Base-by-base conservation (phyloP, 345 rosid species). In the Draba incana region DNA sequence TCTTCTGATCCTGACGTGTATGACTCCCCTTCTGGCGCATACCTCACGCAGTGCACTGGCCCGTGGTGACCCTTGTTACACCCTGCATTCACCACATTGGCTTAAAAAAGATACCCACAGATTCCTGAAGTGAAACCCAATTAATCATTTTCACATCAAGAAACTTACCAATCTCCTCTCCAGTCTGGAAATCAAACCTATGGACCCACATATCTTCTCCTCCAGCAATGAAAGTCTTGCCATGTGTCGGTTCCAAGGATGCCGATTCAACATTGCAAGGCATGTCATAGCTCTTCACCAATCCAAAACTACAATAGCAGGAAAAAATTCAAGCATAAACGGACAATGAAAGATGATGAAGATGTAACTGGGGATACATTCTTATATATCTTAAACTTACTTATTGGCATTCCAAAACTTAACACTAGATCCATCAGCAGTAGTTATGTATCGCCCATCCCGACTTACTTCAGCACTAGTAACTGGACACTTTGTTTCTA, bases 61-160 rank as follows among this genome's bases (percentile, higher is more conserved):
- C 99, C 99, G 37, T 92, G 99, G 78, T 95, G 99, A 67, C 99
- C 99, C 82, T 95, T 95, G 80, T 95, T 92, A 85, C 98, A 95
- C 41, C 89, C 98, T 94, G 69, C 78, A 78, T 31, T 43, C 74
- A 72, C 70, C 52, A 37, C 62, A 72, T 57, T 72, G 24, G 31
- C 31, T 49, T 64, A 30, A 8, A 38, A 27, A 49, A 20, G 30
- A 49, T 65, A 16, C 35, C 61, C 50, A 77, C 2, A 50, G n/a
- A 39, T 64, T 54, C 57, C 57, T 12, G 27, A 39, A 16, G 30
- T 27, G 3, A 63, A 55, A 42, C 31, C 37, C 13, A 5, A 71
- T 15, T 6, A 46, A 37, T 56, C 4, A 55, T 20, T 38, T 15
- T 24, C 15, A 5, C 33, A 38, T 38, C 43, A n/a, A 53, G 45